Percentiles rank a stretch among this genome's conserved stretches.
Conservation (phyloP, 495 filamentous ascomycete genomes). For the Penicillium parvum region DNA sequence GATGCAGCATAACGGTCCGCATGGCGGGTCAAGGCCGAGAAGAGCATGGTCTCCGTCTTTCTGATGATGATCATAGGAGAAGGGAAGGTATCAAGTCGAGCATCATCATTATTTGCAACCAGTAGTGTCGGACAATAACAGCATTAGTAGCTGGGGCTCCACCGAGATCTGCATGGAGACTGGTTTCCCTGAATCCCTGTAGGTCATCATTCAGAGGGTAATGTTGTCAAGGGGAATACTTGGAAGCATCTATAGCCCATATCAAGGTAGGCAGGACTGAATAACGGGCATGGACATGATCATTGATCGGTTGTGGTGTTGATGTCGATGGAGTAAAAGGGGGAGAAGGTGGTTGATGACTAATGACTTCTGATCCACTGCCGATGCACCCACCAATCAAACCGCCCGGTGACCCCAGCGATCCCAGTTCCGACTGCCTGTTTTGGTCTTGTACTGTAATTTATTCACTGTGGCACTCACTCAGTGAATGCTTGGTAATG, state of each 20-base stretch:
- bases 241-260: no score
- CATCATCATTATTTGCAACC: no score
- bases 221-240: no score
- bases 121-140: constrained; percentile 14
- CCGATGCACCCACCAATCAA: constrained; percentile 4
- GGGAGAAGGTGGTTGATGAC: no score
- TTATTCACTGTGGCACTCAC: not conserved
- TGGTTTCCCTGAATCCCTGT: constrained; percentile 4
- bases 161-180: constrained; percentile 7
- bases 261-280: no score
- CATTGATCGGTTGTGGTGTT: not conserved
- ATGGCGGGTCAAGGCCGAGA: not conserved
- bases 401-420: not conserved
- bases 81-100: no score
- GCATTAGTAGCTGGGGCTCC: constrained; percentile 10
- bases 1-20: not conserved
- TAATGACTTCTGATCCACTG: no score
- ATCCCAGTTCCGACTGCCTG: constrained; percentile 3
- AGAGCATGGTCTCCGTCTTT: not conserved
- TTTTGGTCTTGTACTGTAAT: no score
- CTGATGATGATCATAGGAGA: not conserved
- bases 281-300: no score
- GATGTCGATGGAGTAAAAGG: no score
- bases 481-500: constrained; percentile 4
- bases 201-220: not conserved